phyloP scores from a whole-genome alignment of 331 rosid genomes.

The Quercus phellos region DNA sequence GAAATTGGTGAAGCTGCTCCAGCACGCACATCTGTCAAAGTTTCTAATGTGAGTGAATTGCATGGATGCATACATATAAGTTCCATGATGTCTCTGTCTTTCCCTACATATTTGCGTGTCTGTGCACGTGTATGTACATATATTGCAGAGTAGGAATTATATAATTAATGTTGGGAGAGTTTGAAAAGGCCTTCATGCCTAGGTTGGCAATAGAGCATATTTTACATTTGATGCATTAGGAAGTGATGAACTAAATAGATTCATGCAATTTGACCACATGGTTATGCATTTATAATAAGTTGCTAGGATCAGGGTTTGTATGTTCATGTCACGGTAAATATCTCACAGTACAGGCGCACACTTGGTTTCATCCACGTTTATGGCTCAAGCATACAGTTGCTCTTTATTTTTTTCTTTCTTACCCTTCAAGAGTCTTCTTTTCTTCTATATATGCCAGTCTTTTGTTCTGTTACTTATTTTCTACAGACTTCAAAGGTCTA shows the following conservation, averaged over 20 bases:
- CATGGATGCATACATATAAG: conserved; percentile 19
- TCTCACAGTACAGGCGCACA: background rate
- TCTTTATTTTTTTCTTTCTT: background rate
- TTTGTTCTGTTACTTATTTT: conserved; percentile 8
- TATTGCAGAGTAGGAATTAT: background rate
- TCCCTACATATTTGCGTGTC: background rate
- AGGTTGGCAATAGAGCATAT: background rate
- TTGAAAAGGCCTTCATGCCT: background rate
- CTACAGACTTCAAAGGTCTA: background rate
- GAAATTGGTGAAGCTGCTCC: conserved; percentile 60
- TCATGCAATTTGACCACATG: background rate
- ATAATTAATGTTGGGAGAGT: background rate
- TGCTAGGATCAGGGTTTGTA: background rate
- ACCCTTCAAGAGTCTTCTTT: background rate
- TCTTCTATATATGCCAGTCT: background rate
- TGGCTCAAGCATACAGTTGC: background rate
- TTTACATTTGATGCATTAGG: background rate
- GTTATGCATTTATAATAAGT: background rate
- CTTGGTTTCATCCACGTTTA: background rate
- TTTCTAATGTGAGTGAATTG: conserved; percentile 32
- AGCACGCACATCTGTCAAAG: conserved; percentile 38
- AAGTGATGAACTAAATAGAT: background rate
- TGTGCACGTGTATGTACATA: background rate
- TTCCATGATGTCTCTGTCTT: background rate
- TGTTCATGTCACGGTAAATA: background rate